These are phyloP conservation scores for Ilex paraguariensis DNA, from an alignment of 305 asterid species.

Conservation along the genomic window DNA sequence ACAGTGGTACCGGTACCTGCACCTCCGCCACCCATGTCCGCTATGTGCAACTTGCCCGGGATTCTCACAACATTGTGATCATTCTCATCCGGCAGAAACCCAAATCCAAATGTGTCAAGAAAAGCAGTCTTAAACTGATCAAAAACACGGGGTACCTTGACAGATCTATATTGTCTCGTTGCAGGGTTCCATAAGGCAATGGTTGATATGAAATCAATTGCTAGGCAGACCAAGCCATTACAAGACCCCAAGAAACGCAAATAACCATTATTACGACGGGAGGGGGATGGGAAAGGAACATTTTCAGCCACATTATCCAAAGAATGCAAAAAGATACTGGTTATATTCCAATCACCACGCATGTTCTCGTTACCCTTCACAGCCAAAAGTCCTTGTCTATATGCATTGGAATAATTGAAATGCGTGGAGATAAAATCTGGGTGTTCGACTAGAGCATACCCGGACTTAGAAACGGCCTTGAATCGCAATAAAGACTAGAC, in stretches of 20 bases:
- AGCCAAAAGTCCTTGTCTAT: neutral
- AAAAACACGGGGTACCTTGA: neutral
- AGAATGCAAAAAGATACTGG: neutral
- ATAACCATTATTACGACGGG: too few species aligned
- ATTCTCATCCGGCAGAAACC: neutral
- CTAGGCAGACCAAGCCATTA: neutral
- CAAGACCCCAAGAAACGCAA: neutral
- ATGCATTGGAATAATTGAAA: neutral
- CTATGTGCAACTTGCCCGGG: neutral
- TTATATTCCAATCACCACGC: neutral
- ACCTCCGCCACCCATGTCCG: too few species aligned
- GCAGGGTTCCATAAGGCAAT: neutral
- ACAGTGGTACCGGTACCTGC: neutral
- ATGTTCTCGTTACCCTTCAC: neutral
- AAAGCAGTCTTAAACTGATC: neutral
- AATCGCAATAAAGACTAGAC: neutral
- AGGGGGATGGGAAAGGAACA: neutral
- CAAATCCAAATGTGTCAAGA: neutral
- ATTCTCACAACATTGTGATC: neutral
- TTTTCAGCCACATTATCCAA: neutral
- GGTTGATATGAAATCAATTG: too few species aligned
- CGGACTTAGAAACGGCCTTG: neutral
- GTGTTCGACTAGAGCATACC: neutral
- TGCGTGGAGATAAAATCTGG: neutral
- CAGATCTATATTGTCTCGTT: neutral